These are phyloP conservation scores for Fusarium cyanostomum DNA, from an alignment of 2,329 filamentous ascomycete genomes.

Conservation along the genomic window DNA sequence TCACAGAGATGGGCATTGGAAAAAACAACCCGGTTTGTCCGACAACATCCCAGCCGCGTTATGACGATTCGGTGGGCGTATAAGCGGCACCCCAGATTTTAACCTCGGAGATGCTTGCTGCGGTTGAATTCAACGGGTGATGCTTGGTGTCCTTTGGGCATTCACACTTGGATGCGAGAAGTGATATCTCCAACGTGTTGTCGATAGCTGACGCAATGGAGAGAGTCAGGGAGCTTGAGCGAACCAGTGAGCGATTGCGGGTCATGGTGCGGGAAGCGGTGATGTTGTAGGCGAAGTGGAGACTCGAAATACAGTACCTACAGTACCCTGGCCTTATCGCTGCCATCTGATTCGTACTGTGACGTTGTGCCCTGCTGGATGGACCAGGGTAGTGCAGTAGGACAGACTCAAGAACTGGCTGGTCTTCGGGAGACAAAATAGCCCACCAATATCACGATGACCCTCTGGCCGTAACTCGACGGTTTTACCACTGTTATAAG, in stretches of 20 bases:
- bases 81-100: conserved; percentile 7
- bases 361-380: neutral
- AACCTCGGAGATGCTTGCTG: conserved; percentile 9
- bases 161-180: conserved; percentile 7
- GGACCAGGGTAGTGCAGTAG: neutral
- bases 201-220: conserved; percentile 37
- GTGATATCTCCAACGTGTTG: conserved; percentile 15
- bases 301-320: conserved; percentile 14
- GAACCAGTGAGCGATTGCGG: conserved; percentile 30
- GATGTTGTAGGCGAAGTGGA: conserved; percentile 32
- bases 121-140: conserved; percentile 10
- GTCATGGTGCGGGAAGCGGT: conserved; percentile 33
- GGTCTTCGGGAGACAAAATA: no score
- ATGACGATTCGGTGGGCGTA: conserved; percentile 9
- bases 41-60: conserved; percentile 14
- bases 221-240: conserved; percentile 17
- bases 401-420: neutral
- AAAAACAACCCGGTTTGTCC: conserved; percentile 29
- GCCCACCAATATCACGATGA: no score
- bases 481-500: no score
- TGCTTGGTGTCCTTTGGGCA: neutral
- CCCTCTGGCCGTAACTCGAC: no score
- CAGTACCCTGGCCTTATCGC: conserved; percentile 20
- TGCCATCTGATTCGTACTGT: conserved; percentile 22
- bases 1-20: conserved; percentile 32